Conservation (phyloP, 139 green algal genomes). For the Chlorella sp. region DNA sequence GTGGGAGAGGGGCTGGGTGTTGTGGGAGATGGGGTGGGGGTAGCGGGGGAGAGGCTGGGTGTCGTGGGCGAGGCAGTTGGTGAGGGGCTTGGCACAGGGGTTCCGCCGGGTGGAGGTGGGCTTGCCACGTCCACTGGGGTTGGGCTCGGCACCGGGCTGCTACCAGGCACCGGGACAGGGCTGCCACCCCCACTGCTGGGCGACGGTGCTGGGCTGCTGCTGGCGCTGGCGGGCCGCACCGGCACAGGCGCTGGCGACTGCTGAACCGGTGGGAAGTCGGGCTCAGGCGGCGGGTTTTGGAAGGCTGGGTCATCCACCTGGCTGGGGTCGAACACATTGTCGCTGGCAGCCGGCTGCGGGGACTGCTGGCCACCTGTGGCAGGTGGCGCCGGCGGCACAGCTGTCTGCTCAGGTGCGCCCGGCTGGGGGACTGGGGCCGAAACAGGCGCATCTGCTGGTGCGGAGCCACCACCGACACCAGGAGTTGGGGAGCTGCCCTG, state of each 20-base stretch:
- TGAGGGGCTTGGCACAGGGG: background rate
- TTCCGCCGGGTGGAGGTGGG: background rate
- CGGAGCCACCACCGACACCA: too few relatives aligned
- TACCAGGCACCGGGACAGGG: background rate
- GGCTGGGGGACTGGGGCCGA: background rate
- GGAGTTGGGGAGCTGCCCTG: background rate
- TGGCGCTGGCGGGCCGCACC: background rate
- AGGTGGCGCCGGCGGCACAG: background rate
- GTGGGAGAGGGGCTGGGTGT: background rate
- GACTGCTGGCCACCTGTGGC: background rate
- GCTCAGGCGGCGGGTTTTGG: constrained; percentile 16
- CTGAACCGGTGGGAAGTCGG: background rate
- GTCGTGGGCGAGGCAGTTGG: too few relatives aligned
- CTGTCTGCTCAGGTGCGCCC: background rate
- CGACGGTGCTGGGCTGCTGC: too few relatives aligned
- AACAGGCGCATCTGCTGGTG: too few relatives aligned
- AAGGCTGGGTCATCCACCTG: background rate
- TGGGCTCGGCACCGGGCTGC: background rate
- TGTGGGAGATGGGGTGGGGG: background rate
- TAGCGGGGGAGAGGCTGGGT: background rate
- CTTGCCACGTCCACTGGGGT: background rate
- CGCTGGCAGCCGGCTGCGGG: background rate
- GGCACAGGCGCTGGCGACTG: background rate
- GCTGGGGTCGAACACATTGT: constrained; percentile 1
- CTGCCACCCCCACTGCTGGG: background rate